A percentile compares a stretch with the other conserved stretches of the same genome.
These are phyloP conservation scores for Bruguiera sexangula DNA, from an alignment of 345 rosid genomes.

Conservation along the genomic window DNA sequence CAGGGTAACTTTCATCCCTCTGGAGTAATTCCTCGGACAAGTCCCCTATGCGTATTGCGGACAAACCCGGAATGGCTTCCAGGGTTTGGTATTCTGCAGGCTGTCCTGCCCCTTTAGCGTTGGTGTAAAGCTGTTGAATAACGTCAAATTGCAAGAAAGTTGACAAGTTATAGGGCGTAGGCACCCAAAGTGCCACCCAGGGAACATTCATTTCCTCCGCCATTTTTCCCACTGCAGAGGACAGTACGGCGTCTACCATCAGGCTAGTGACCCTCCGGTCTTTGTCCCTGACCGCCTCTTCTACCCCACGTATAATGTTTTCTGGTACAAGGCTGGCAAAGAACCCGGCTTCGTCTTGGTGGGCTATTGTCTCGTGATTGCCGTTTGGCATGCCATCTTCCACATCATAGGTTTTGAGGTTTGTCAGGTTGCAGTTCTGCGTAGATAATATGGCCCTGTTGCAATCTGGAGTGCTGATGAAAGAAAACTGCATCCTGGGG, in stretches of 20 bases:
- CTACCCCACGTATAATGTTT: neutral
- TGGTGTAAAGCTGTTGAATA: neutral
- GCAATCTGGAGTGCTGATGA: neutral
- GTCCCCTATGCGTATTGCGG: neutral
- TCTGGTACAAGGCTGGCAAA: neutral
- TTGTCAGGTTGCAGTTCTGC: neutral
- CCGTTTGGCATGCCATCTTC: neutral
- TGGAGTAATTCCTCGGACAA: neutral
- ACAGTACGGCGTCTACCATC: neutral
- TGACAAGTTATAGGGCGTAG: neutral
- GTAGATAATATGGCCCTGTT: neutral
- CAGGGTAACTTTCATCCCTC: too few species aligned
- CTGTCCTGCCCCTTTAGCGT: neutral
- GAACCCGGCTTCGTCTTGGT: too few species aligned
- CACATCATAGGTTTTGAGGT: neutral
- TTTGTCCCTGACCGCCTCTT: neutral
- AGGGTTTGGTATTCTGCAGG: neutral
- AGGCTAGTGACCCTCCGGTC: neutral
- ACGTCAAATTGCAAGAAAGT: neutral
- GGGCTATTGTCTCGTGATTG: neutral
- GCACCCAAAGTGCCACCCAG: constrained; percentile 2
- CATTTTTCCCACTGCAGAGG: neutral
- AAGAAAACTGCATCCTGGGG: constrained; percentile 2
- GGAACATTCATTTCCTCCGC: constrained; percentile 5
- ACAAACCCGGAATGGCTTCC: constrained; percentile 9